These are phyloP conservation scores for Phytophthora fragariae DNA, from an alignment of 352 stramenopile species.

Conservation along the genomic window DNA sequence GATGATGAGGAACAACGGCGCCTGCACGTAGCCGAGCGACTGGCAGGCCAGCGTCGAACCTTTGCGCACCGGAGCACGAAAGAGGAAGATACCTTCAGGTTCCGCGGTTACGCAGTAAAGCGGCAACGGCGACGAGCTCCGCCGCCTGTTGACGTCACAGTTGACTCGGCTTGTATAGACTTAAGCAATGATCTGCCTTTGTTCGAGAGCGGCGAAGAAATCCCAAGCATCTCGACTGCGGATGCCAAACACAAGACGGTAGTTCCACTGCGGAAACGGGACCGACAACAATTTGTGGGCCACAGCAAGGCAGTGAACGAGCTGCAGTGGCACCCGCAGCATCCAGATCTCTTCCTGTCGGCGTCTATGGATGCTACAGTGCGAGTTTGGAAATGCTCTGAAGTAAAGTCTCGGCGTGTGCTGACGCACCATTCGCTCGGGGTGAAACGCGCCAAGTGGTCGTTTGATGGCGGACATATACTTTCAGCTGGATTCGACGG, in stretches of 20 bases:
- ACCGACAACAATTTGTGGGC: constrained; percentile 25
- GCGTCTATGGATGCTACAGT: constrained; percentile 69
- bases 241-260: background rate
- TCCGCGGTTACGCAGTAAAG: constrained; percentile 46
- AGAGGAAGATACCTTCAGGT: constrained; percentile 40
- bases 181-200: constrained; percentile 3
- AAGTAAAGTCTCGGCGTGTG: background rate
- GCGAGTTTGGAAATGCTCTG: constrained; percentile 50
- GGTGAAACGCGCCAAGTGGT: constrained; percentile 68
- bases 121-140: background rate
- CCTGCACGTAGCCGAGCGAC: background rate
- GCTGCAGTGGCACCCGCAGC: constrained; percentile 54
- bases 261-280: constrained; percentile 13
- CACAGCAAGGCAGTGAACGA: constrained; percentile 48
- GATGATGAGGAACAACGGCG: constrained; percentile 6
- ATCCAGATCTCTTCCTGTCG: constrained; percentile 52
- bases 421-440: constrained; percentile 45
- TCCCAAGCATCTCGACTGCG: background rate
- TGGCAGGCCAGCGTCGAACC: constrained; percentile 2
- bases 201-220: constrained; percentile 1
- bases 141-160: background rate
- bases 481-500: constrained; percentile 61
- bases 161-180: background rate
- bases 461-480: constrained; percentile 48
- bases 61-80: constrained; percentile 16